These are phyloP conservation scores for Brassica rapa DNA, from an alignment of 345 rosid species.

Conservation along the genomic window DNA sequence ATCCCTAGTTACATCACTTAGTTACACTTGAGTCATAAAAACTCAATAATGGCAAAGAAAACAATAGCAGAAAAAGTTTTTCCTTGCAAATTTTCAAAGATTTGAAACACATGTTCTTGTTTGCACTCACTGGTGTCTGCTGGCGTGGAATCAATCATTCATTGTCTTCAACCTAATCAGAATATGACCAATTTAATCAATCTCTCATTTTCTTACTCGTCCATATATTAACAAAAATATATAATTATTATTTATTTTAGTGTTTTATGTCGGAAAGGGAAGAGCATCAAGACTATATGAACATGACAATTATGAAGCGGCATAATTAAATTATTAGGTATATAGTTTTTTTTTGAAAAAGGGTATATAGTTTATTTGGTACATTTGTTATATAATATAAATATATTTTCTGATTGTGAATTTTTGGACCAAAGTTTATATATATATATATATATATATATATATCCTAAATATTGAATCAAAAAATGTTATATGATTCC, in stretches of 20 bases:
- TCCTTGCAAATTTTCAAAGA: neutral
- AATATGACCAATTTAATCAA: slow-evolving; percentile 28
- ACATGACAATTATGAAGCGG: slow-evolving; percentile 27
- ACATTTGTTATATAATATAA: too few relatives aligned
- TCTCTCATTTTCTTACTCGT: slow-evolving; percentile 6
- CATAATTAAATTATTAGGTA: neutral
- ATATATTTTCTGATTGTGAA: too few relatives aligned
- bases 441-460: too few relatives aligned
- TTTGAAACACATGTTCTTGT: slow-evolving; percentile 23
- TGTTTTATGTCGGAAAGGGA: slow-evolving; percentile 34
- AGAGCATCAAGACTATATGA: slow-evolving; percentile 15
- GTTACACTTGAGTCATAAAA: neutral
- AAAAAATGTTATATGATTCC: neutral
- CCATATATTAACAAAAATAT: neutral
- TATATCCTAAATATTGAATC: neutral
- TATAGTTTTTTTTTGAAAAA: too few relatives aligned
- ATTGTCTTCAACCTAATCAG: slow-evolving; percentile 36
- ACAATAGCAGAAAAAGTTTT: neutral
- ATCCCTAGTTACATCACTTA: neutral
- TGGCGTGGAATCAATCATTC: slow-evolving; percentile 37
- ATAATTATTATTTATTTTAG: neutral
- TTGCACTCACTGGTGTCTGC: slow-evolving; percentile 34
- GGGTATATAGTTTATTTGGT: neutral
- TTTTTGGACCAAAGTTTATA: neutral
- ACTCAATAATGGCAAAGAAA: neutral